Percentiles rank a stretch among this genome's conserved stretches.
Conservation (phyloP, 805 yeast genomes). For the Candida methanosorbosa region DNA sequence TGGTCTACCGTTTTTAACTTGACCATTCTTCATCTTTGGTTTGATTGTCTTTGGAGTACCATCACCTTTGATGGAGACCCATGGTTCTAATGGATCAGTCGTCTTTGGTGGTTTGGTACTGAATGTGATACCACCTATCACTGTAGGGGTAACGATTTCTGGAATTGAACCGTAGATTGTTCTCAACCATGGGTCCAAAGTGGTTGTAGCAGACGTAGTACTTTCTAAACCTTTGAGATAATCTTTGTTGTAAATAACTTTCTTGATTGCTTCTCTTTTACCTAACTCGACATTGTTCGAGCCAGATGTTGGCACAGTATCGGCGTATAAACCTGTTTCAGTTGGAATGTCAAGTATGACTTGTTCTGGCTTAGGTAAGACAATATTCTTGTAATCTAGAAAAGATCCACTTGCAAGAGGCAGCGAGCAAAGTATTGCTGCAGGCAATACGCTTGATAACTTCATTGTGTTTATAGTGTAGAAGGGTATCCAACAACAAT, state of each 20-base stretch:
- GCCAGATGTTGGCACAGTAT: too few species aligned
- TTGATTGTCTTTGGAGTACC: conserved; percentile 74
- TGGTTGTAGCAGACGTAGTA: neutral
- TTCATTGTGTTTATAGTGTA: too few species aligned
- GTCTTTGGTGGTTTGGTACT: conserved; percentile 59
- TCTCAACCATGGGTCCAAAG: conserved; percentile 55
- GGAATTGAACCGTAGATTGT: conserved; percentile 48
- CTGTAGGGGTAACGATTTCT: conserved; percentile 60
- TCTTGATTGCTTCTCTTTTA: neutral
- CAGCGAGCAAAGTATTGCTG: too few species aligned
- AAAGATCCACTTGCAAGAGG: too few species aligned
- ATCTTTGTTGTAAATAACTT: neutral
- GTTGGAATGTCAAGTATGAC: too few species aligned
- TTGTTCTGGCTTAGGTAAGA: too few species aligned
- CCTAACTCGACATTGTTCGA: too few species aligned
- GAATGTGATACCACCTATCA: conserved; percentile 55
- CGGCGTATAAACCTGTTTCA: too few species aligned
- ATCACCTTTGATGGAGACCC: conserved; percentile 71
- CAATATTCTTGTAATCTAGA: too few species aligned
- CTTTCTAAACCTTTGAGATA: neutral
- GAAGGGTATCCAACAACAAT: too few species aligned
- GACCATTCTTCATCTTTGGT: conserved; percentile 71
- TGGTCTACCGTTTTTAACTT: conserved; percentile 57
- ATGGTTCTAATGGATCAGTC: conserved; percentile 63
- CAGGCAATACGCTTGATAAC: too few species aligned